Evolutionary conservation across 2,329 filamentous ascomycete genomes (phyloP), one percentile per base, ranked within the genome.

Genomic region (Aspergillus brunneoviolaceus): DNA sequence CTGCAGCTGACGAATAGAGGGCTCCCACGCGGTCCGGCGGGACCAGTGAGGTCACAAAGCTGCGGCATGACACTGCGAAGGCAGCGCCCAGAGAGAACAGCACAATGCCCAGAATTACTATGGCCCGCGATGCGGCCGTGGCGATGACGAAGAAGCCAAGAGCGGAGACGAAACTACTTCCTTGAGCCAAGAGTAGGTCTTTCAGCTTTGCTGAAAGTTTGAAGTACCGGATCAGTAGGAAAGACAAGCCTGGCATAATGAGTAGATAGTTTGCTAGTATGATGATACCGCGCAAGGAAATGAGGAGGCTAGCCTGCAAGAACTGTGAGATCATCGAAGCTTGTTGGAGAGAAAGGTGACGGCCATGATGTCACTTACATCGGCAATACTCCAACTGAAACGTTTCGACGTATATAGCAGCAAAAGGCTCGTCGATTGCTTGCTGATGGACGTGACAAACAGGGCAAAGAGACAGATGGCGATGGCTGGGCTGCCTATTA

Each of bases 381-480:
- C 55, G 35, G 65, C 60, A 49, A 73, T 65, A 42, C 61, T 71
- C 72, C 72, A 74, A 21, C 67, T 25, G 48, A 71, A 73, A 21
- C 67, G 69, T 51, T 69, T 69, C 12, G 71, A 72, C 1, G 65
- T 65, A 55, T 71, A 73, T 60, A 73, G 72, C 12, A 74, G 45
- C 21, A 74, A 59, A 14, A 74, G 51, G 27, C 52, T 63, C 2
- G 63, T 65, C 2, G 66, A 67, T 49, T 68, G 63, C 19, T 61
- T 62, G 48, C 63, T 68, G 50, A 73, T 61, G 16, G 62, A 56
- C 4, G 66, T 59, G 16, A 70, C 66, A 19, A 72, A 67, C 19
- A 68, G 51, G 11, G 64, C 58, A 2, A 71, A 4, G 16, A 74
- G 49, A 33, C 66, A 54, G 21, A 71, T 23, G 14, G 61, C 55